Conservation (phyloP, 2,329 filamentous ascomycete species). For the Clarireedia sp. region DNA sequence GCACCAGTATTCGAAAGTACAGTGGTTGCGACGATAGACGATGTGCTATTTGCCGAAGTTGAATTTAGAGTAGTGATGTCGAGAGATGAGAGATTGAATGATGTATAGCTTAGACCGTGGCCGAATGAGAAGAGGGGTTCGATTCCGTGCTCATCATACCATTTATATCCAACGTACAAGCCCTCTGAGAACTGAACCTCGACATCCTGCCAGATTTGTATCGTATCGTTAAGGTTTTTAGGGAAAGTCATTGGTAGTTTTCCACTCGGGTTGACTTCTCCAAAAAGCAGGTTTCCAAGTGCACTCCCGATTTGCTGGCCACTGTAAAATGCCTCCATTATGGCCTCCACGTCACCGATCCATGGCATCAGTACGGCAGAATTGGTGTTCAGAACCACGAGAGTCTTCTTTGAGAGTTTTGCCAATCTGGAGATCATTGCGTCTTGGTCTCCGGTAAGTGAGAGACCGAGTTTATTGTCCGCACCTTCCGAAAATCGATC, state of each 20-base stretch:
- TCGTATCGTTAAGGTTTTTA: constrained; percentile 42
- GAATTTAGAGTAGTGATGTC: not conserved
- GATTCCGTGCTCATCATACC: constrained; percentile 49
- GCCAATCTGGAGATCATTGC: constrained; percentile 42
- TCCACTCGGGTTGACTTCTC: constrained; percentile 50
- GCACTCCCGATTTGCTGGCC: constrained; percentile 59
- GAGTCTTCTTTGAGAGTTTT: constrained; percentile 47
- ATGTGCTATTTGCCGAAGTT: not conserved
- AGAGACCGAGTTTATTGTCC: not conserved
- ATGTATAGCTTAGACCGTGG: constrained; percentile 35
- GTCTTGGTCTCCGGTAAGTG: constrained; percentile 6
- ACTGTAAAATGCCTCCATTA: constrained; percentile 43
- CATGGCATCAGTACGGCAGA: constrained; percentile 49
- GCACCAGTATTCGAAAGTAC: not conserved
- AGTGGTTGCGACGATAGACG: not conserved
- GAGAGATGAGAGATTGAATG: not conserved
- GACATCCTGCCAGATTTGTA: constrained; percentile 40
- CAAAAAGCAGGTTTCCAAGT: constrained; percentile 54
- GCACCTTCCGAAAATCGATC: not conserved
- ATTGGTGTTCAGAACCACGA: constrained; percentile 54
- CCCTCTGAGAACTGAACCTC: constrained; percentile 52
- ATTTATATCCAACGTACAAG: constrained; percentile 55
- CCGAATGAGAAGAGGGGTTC: constrained; percentile 52
- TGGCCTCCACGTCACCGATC: constrained; percentile 33
- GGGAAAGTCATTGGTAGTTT: constrained; percentile 49